These are phyloP conservation scores for Verticillium tricorpus DNA, from an alignment of 2,329 filamentous ascomycete genomes.

Conservation along the genomic window DNA sequence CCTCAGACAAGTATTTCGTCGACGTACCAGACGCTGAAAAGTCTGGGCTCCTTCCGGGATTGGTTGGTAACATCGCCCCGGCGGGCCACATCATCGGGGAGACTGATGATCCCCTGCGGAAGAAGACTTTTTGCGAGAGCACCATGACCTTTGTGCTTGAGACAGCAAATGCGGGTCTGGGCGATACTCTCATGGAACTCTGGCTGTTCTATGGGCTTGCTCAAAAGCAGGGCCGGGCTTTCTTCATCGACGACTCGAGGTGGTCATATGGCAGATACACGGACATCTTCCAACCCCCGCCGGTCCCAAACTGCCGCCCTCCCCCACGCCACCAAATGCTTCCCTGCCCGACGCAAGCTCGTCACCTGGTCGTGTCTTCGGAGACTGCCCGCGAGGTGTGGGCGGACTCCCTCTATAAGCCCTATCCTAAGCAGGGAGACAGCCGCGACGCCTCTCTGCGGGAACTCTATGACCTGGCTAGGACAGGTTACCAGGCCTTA, in stretches of 20 bases:
- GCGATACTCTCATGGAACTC: slow-evolving; percentile 69
- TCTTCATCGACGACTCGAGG: slow-evolving; percentile 80
- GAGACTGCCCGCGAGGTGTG: slow-evolving; percentile 64
- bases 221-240: slow-evolving; percentile 65
- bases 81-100: slow-evolving; percentile 32
- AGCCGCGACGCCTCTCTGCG: slow-evolving; percentile 34
- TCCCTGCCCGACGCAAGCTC: slow-evolving; percentile 72
- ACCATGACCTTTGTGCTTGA: slow-evolving; percentile 78
- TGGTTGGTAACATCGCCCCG: neutral
- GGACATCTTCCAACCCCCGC: slow-evolving; percentile 66
- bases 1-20: slow-evolving; percentile 64
- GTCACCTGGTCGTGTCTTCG: slow-evolving; percentile 69
- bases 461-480: slow-evolving; percentile 64
- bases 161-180: slow-evolving; percentile 67
- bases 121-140: slow-evolving; percentile 57
- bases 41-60: slow-evolving; percentile 53
- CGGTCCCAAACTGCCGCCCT: slow-evolving; percentile 60
- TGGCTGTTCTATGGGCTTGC: slow-evolving; percentile 84
- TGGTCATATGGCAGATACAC: slow-evolving; percentile 79
- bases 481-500: slow-evolving; percentile 66
- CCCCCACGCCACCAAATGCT: slow-evolving; percentile 73
- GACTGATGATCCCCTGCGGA: slow-evolving; percentile 34
- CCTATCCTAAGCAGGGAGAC: slow-evolving; percentile 51
- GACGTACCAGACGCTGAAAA: slow-evolving; percentile 69
- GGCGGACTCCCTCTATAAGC: slow-evolving; percentile 44